Conservation (phyloP, 805 yeast genomes). For the Ogataea angusta region DNA sequence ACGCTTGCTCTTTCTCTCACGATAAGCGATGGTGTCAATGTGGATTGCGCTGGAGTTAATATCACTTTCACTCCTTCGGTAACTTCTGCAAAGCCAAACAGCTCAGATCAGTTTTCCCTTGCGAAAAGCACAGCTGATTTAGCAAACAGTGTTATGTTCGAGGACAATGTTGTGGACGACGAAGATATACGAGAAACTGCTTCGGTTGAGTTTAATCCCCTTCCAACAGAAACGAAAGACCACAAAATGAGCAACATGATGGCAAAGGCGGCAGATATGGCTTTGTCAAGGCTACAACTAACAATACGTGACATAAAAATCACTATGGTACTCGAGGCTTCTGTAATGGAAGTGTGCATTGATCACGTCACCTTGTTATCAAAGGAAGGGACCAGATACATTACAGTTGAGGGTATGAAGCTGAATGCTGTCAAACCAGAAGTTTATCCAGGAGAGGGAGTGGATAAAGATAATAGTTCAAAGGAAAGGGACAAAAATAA, state of each 20-base stretch:
- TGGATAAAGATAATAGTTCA: constrained; percentile 2
- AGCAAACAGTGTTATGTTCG: constrained; percentile 55
- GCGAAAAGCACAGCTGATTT: constrained; percentile 74
- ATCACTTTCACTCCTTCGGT: constrained; percentile 41
- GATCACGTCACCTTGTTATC: constrained; percentile 36
- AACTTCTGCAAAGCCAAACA: constrained; percentile 26
- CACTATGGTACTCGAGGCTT: constrained; percentile 46
- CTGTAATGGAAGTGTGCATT: constrained; percentile 34
- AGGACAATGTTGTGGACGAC: constrained; percentile 37
- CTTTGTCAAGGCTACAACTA: constrained; percentile 57
- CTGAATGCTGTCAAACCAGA: constrained; percentile 41
- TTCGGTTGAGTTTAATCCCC: not conserved
- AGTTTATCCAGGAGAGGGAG: constrained; percentile 31
- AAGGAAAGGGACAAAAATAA: constrained; percentile 18
- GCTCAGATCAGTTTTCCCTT: constrained; percentile 43
- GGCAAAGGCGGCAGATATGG: constrained; percentile 64
- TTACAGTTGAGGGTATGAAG: constrained; percentile 39
- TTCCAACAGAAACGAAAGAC: constrained; percentile 5
- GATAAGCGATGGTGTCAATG: constrained; percentile 66
- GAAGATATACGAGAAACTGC: constrained; percentile 17
- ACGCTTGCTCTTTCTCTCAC: constrained; percentile 56
- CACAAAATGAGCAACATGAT: constrained; percentile 52
- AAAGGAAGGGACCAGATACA: constrained; percentile 44
- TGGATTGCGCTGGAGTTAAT: constrained; percentile 55
- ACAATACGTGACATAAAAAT: constrained; percentile 45